phyloP scores from a whole-genome alignment of 164 flowering plant genomes.

The Dillenia suffruticosa region DNA sequence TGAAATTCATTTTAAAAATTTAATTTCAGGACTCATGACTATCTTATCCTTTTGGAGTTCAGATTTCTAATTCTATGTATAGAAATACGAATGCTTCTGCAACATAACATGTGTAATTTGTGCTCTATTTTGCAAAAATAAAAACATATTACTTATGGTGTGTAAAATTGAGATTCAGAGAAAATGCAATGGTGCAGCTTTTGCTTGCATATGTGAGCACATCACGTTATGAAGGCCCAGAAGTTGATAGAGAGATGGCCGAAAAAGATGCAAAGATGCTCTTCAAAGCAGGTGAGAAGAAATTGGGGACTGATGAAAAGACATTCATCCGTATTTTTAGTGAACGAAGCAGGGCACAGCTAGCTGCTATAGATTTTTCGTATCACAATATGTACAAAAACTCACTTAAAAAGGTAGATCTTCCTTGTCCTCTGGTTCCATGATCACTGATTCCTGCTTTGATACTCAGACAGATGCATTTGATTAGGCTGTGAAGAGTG shows the following conservation, averaged over 20 bases:
- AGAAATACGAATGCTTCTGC: too few species aligned
- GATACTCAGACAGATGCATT: neutral
- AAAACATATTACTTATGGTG: too few species aligned
- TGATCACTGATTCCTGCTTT: neutral
- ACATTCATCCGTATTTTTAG: conserved; percentile 57
- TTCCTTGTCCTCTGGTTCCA: neutral
- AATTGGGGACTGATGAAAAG: conserved; percentile 61
- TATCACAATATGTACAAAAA: conserved; percentile 42
- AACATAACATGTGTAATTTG: too few species aligned
- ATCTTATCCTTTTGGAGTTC: too few species aligned
- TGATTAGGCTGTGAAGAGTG: conserved; percentile 63
- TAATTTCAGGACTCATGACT: too few species aligned
- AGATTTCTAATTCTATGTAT: too few species aligned
- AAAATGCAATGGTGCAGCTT: conserved; percentile 33
- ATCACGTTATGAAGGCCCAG: conserved; percentile 70
- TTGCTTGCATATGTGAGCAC: conserved; percentile 53
- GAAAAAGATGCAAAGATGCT: conserved; percentile 67
- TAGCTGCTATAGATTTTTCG: conserved; percentile 50
- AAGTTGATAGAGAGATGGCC: conserved; percentile 43
- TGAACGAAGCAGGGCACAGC: conserved; percentile 69
- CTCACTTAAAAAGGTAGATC: conserved; percentile 54
- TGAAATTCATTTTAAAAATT: too few species aligned
- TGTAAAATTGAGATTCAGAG: neutral
- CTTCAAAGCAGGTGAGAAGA: conserved; percentile 68
- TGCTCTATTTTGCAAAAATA: too few species aligned